Conservation (phyloP, 345 rosid genomes). For the Eutrema japonicum region DNA sequence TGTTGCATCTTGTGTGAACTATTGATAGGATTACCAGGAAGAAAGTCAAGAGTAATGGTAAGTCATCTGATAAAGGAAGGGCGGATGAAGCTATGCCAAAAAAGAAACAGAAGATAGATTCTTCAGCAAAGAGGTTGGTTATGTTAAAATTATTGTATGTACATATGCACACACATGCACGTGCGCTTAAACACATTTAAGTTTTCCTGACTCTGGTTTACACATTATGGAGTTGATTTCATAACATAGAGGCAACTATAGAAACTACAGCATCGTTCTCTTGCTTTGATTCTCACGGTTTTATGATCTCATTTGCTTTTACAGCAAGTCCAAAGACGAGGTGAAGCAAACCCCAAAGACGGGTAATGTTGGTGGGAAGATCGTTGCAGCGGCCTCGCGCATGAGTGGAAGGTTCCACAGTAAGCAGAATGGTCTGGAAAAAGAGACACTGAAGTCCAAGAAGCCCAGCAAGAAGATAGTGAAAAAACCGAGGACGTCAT, state of each 20-base stretch:
- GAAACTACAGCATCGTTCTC: neutral
- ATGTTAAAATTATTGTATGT: neutral
- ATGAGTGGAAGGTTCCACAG: neutral
- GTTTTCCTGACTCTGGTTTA: neutral
- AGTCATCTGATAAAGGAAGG: neutral
- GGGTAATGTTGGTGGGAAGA: constrained; percentile 31
- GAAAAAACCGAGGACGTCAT: neutral
- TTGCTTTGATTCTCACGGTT: neutral
- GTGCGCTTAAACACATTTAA: neutral
- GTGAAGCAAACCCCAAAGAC: neutral
- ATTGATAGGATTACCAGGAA: constrained; percentile 6
- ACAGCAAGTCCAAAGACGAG: neutral
- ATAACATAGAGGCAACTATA: neutral
- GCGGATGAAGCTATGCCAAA: neutral
- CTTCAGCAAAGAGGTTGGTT: constrained; percentile 18
- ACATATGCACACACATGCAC: neutral
- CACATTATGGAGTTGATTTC: constrained; percentile 1
- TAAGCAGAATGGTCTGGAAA: neutral
- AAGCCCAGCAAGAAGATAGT: neutral
- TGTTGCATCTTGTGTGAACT: constrained; percentile 11
- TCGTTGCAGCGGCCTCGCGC: constrained; percentile 39
- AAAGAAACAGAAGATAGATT: neutral
- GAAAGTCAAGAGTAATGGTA: neutral
- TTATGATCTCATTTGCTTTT: neutral
- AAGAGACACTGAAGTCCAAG: neutral